Evolutionary conservation across 805 yeast species (phyloP).

Genomic region (Peterozyma toletana): DNA sequence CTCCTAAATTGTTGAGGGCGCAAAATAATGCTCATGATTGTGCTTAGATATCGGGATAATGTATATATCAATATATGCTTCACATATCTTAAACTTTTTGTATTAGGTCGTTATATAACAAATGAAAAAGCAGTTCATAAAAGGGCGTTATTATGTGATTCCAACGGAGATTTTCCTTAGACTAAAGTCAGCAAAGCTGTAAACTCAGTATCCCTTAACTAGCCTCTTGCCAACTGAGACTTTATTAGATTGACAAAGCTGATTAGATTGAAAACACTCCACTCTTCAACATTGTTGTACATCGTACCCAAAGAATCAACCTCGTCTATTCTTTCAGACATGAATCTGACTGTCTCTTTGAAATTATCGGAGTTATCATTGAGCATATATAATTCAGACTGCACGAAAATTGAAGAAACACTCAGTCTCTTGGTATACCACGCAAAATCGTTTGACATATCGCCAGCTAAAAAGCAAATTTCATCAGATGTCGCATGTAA

Average conservation of each 20-base stretch:
- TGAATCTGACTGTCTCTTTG: conserved; percentile 55
- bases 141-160: conserved; percentile 1
- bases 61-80: background rate
- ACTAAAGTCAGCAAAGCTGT: conserved; percentile 1
- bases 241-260: conserved; percentile 60
- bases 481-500: conserved; percentile 78
- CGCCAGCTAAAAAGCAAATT: conserved; percentile 73
- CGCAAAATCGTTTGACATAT: conserved; percentile 69
- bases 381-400: conserved; percentile 74
- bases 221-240: conserved; percentile 64
- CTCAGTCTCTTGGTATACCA: conserved; percentile 90
- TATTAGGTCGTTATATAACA: no score
- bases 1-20: background rate
- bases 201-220: background rate
- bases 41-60: conserved; percentile 3
- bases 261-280: conserved; percentile 63
- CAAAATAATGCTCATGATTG: conserved; percentile 2
- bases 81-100: background rate
- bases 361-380: conserved; percentile 58
- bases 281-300: conserved; percentile 65
- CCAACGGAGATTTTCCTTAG: background rate
- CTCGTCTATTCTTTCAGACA: conserved; percentile 48
- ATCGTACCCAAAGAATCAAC: conserved; percentile 50
- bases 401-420: conserved; percentile 62
- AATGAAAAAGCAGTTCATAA: background rate